Conservation (phyloP, 139 green algal genomes). For the Tetradesmus obliquus region DNA sequence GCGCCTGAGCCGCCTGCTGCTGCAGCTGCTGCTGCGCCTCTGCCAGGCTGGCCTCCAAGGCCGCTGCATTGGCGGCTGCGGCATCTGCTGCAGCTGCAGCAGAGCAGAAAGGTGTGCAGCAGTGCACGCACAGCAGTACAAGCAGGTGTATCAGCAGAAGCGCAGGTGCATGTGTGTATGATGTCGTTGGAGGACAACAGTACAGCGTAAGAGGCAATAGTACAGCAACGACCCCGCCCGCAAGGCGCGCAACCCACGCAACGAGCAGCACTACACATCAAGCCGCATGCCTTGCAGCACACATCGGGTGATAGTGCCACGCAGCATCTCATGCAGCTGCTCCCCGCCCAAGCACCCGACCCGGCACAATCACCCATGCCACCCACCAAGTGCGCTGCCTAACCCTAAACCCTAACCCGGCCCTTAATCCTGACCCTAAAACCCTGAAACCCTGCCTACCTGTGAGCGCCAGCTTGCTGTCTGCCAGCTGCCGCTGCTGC, state of each 20-base stretch:
- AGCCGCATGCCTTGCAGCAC: background rate
- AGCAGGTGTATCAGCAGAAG: background rate
- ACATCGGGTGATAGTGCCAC: background rate
- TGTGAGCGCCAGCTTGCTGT: constrained; percentile 28
- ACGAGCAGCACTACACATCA: background rate
- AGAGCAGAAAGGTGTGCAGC: background rate
- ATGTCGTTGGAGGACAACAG: too few relatives aligned
- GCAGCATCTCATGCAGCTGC: background rate
- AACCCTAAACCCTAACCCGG: too few relatives aligned
- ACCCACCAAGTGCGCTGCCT: too few relatives aligned
- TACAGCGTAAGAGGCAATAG: too few relatives aligned
- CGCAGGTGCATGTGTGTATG: background rate
- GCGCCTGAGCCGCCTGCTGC: background rate
- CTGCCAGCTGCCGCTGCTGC: constrained; percentile 23
- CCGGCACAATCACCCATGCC: too few relatives aligned
- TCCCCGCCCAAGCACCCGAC: too few relatives aligned
- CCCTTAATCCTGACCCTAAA: too few relatives aligned
- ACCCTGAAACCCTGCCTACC: background rate
- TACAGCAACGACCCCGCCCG: too few relatives aligned
- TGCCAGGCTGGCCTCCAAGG: background rate
- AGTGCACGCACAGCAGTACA: background rate
- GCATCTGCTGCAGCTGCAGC: background rate
- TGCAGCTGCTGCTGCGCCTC: background rate
- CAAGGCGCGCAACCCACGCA: background rate
- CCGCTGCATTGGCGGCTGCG: background rate